Percentiles rank a stretch among this genome's conserved stretches.
Conservation (phyloP, 352 stramenopile species). For the Phytopythium montanum region DNA sequence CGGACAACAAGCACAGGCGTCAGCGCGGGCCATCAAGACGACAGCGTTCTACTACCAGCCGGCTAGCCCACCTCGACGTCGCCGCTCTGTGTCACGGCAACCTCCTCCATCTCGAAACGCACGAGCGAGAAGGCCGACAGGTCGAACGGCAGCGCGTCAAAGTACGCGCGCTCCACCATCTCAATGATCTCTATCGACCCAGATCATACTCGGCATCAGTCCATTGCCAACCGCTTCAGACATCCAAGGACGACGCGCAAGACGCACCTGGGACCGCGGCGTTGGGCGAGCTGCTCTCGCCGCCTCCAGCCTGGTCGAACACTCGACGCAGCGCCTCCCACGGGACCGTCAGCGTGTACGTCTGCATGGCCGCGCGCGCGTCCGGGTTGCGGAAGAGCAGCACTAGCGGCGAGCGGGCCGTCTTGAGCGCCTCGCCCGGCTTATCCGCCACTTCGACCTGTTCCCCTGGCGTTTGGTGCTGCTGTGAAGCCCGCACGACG, state of each 20-base stretch:
- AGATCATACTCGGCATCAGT: neutral
- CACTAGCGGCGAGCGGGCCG: conserved; percentile 28
- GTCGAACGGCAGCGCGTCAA: conserved; percentile 49
- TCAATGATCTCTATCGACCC: conserved; percentile 41
- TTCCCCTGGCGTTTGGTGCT: conserved; percentile 6
- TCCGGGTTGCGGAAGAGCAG: conserved; percentile 49
- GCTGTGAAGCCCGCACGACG: neutral
- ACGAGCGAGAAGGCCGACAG: conserved; percentile 46
- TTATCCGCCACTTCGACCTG: conserved; percentile 1
- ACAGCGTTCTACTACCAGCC: too few relatives aligned
- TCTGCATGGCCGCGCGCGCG: conserved; percentile 32
- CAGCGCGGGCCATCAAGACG: neutral
- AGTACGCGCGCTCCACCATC: conserved; percentile 47
- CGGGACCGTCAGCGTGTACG: conserved; percentile 60
- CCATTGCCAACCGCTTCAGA: neutral
- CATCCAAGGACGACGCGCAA: neutral
- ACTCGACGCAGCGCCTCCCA: conserved; percentile 43
- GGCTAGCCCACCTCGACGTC: conserved; percentile 36
- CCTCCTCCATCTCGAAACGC: conserved; percentile 44
- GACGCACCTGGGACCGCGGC: conserved; percentile 27
- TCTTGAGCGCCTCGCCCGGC: conserved; percentile 11
- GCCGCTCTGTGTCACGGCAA: conserved; percentile 33
- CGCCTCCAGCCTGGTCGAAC: conserved; percentile 28
- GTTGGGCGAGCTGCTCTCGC: conserved; percentile 8
- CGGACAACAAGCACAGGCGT: neutral